Base-by-base conservation (phyloP, 2,329 filamentous ascomycete species). In the Septoria petroselini region DNA sequence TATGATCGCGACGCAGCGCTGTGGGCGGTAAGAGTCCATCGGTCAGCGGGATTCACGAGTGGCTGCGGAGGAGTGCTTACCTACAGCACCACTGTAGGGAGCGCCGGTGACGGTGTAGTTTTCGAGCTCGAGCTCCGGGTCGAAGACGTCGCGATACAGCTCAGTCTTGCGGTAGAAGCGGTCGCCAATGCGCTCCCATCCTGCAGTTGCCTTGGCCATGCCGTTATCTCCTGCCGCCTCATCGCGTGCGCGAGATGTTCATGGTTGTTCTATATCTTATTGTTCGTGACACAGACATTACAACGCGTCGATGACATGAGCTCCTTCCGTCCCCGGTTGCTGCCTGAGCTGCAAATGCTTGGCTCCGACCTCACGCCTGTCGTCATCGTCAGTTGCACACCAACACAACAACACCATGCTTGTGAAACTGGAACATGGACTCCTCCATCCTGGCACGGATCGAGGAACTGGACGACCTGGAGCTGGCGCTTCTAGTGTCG, bases 101-200 rank as follows among this genome's bases (percentile, higher is more conserved):
- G 93, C 94, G 65, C 91, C 93, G 50, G 85, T 84, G 65, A 96
- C 84, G 64, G 91, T 79, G 74, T 94, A 95, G 74, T 93, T 94
- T 75, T 96, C 91, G 60, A 98, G 81, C 73, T 98, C 91, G 55
- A 96, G 77, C 67, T 95, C 90, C 66, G 87, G 82, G 71, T 95
- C 90, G 70, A 97, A 98, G 58, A 97, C 81, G 59, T 84, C 86
- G 54, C 90, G 91, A 76, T 97, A 98, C 54, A 95, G 82, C 71
- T 91, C 87, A 50, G 88, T 84, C 75, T 95, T 96, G 69, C 91
- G 88, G 75, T 97, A 98, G 77, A 94, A 97, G 65, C 83, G 85
- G 71, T 94, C 87, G 67, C 89, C 93, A 59, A 97, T 83, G 71
- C 82, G 86, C 76, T 95, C 90, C 93, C 93, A 98, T 70, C 91